A percentile compares a stretch with the other conserved stretches of the same genome.
These are phyloP conservation scores for Colletotrichum agaves DNA, from an alignment of 2,329 filamentous ascomycete species.

Conservation along the genomic window DNA sequence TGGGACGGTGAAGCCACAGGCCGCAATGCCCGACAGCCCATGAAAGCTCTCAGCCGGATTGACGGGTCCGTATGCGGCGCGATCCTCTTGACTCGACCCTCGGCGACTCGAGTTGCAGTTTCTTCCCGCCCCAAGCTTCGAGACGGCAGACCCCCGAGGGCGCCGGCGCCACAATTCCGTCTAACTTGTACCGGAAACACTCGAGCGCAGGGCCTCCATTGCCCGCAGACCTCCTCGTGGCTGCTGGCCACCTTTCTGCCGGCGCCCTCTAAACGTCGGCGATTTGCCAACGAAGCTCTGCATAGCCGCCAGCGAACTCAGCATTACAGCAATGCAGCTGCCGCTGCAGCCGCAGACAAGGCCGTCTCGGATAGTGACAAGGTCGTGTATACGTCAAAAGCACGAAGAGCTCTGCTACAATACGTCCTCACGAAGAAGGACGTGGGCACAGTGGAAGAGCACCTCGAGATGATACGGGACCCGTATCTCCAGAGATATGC, in stretches of 20 bases:
- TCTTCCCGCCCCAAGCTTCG: slow-evolving; percentile 26
- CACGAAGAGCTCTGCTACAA: slow-evolving; percentile 58
- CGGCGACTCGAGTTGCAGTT: slow-evolving; percentile 36
- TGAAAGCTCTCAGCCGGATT: slow-evolving; percentile 69
- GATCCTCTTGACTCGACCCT: slow-evolving; percentile 60
- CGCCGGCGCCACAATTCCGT: slow-evolving; percentile 23
- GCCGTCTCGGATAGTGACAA: slow-evolving; percentile 11
- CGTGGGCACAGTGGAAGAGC: slow-evolving; percentile 61
- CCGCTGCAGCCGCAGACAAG: slow-evolving; percentile 34
- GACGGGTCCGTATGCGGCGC: slow-evolving; percentile 69
- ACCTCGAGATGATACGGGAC: slow-evolving; percentile 62
- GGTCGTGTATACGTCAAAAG: neutral
- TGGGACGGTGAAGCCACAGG: slow-evolving; percentile 32
- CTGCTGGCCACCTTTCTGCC: slow-evolving; percentile 54
- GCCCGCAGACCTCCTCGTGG: slow-evolving; percentile 51
- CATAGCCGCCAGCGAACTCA: slow-evolving; percentile 12
- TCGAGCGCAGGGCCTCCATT: slow-evolving; percentile 36
- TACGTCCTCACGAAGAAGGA: slow-evolving; percentile 57
- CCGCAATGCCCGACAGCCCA: slow-evolving; percentile 64
- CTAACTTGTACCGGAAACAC: neutral
- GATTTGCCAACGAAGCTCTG: slow-evolving; percentile 19
- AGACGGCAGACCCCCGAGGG: slow-evolving; percentile 27
- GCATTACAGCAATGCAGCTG: slow-evolving; percentile 32
- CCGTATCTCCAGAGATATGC: slow-evolving; percentile 67
- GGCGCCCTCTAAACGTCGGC: slow-evolving; percentile 40